Base-by-base conservation (phyloP, 306 rosid species). In the Benincasa hispida region DNA sequence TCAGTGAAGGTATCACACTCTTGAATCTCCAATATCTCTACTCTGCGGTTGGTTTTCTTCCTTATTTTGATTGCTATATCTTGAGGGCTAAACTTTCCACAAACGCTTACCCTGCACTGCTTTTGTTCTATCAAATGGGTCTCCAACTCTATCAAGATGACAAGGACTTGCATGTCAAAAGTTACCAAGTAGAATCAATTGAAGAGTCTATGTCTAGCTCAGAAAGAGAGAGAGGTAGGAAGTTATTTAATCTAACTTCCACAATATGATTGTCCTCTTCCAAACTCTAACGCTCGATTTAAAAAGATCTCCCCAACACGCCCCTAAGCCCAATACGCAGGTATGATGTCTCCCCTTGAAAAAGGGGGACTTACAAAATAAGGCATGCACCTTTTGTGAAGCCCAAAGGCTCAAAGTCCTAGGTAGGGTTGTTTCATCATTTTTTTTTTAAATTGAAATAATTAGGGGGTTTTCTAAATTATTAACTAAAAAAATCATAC, bases 21-120 rank as follows among this genome's bases (percentile, higher is more conserved):
- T 54, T 74, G 65, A 19, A 74, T 32, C 39, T 74, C 77, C 63
- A 74, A 74, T 74, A 74, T 74, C 77, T 74, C 77, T 28, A 74
- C 77, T 74, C 77, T 74, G 48, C 77, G 77, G 32, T 74, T 74
- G 19, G 77, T 74, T 48, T 74, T 74, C 77, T 54, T 74, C 65
- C 77, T 74, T 74, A 74, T 74, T 54, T 74, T 74, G 63, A 74
- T 74, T 34, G 77, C 77, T n/a, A 74, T 35, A 39, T 74, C 77
- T 54, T 74, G 77, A 8, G 77, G 77, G 77, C 27, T 55, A 47
- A 74, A 74, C 32, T 74, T 74, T 22, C 77, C 77, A 35, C 62
- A 51, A 30, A 74, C 65, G 25, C 77, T 32, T 53, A 74, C 63
- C 77, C 32, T 74, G 77, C 77, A 74, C 50, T 74, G 63, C 63